Conservation (phyloP, 179 eudicot genomes). For the Heliamphora pulchella region DNA sequence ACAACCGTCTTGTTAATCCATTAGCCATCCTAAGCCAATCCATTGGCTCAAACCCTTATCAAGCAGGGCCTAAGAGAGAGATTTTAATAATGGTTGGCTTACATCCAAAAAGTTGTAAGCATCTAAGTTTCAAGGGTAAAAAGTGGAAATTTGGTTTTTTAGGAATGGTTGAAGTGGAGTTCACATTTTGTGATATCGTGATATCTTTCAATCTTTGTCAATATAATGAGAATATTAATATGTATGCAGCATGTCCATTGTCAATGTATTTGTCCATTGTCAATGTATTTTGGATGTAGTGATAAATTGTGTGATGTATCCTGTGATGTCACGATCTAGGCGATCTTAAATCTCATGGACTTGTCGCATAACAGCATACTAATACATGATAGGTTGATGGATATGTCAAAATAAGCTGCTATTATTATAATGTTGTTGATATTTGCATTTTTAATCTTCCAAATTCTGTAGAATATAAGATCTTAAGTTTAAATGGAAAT, state of each 20-base stretch:
- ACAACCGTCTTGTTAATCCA: too few relatives aligned
- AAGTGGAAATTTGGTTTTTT: background rate
- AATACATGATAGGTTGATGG: background rate
- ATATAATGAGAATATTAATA: background rate
- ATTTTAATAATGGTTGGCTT: background rate
- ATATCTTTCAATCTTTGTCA: background rate
- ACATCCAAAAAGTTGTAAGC: background rate
- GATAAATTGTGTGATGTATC: background rate
- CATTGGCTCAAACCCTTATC: too few relatives aligned
- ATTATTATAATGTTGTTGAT: background rate
- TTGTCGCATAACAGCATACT: background rate
- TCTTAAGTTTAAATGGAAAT: background rate
- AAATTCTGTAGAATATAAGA: background rate
- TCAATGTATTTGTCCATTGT: background rate
- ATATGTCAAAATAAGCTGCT: background rate
- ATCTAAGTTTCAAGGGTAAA: background rate
- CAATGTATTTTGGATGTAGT: background rate
- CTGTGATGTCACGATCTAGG: background rate
- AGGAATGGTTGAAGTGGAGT: background rate
- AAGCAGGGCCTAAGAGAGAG: too few relatives aligned
- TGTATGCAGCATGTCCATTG: background rate
- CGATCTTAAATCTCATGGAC: background rate
- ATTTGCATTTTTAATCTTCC: background rate
- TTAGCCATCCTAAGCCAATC: too few relatives aligned
- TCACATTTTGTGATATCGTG: background rate